A percentile compares a stretch with the other conserved stretches of the same genome.
Conservation (phyloP, 306 rosid species). For the Crotalaria pallida region DNA sequence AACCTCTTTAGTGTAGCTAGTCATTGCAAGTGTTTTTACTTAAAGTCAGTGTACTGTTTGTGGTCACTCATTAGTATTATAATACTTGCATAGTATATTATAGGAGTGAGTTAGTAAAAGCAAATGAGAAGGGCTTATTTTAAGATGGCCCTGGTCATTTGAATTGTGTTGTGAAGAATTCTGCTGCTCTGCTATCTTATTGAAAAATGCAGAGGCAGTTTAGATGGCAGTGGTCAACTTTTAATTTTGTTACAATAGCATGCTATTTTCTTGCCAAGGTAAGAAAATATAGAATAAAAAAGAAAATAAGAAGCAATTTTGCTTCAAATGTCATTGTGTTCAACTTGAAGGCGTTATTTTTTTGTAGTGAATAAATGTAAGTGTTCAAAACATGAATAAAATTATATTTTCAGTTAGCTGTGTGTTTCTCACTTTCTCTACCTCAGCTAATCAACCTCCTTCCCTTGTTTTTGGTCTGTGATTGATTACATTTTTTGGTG, state of each 20-base stretch:
- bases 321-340: conserved; percentile 3
- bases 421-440: not conserved
- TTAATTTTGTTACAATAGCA: not conserved
- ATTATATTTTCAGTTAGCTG: not conserved
- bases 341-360: not conserved
- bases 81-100: not conserved
- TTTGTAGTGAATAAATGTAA: not conserved
- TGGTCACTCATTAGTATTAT: not conserved
- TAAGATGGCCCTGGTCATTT: conserved; percentile 23
- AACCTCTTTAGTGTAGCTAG: not conserved
- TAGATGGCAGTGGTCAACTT: conserved; percentile 24
- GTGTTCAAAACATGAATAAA: not conserved
- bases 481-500: not conserved
- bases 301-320: not conserved
- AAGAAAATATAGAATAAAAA: not conserved
- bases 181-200: conserved; percentile 27
- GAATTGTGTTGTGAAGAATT: conserved; percentile 13
- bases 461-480: not conserved
- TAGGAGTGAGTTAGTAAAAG: not conserved
- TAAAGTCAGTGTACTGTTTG: not conserved
- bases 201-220: conserved; percentile 21
- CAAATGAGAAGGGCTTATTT: conserved; percentile 28
- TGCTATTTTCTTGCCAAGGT: not conserved
- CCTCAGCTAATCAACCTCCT: not conserved
- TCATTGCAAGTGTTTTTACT: not conserved